Evolutionary conservation across 805 yeast genomes (phyloP), one percentile per base, ranked within the genome.

Genomic region (Cyberlindnera nakhonratchasimensis): DNA sequence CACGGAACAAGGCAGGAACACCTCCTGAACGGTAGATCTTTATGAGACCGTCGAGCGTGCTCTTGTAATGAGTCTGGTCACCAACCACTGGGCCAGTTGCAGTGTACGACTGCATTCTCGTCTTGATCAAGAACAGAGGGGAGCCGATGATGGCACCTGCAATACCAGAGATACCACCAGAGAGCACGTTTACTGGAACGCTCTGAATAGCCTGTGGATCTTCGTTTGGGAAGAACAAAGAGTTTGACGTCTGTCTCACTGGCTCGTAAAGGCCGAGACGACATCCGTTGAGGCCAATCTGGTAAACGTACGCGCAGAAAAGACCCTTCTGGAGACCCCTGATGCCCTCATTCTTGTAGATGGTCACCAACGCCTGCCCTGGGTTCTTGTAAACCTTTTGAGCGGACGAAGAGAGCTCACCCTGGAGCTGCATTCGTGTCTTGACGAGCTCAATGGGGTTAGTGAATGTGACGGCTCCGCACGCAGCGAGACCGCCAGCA

Each of bases 391-490:
- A 93, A 1, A 81, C 72, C 19, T 71, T 73, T 30, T 73, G 67
- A 5, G 67, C 71, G 24, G 71, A 62, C 9, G 73, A 66, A 12
- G 82, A 71, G 39, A 91, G 71, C 65, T 93, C 98, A 46, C 99
- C 99, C 64, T 93, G 97, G 35, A 93, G 70, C 64, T 93, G 99
- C 95, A 91, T 86, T 67, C 98, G 72, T 8, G 96, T 93, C 67
- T 93, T 93, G 53, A 91, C 88, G 48, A 93, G 71, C 64, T 93
- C 99, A 49, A 93, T 83, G 6, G 99, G 99, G 61, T 93, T 93
- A 4, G 98, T 90, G 60, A 91, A 82, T 0, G 97, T 91, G 34
- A 93, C 99, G 0, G 99, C 98, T 41, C 95, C 93, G 69, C 98
- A 90, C 3, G 98, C 97, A 3, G 99, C 99, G 13, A 85, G 45